Percentiles rank a stretch among this genome's conserved stretches.
Conservation (phyloP, 2,329 filamentous ascomycete genomes). For the Arthrobotrys sphaeroides region DNA sequence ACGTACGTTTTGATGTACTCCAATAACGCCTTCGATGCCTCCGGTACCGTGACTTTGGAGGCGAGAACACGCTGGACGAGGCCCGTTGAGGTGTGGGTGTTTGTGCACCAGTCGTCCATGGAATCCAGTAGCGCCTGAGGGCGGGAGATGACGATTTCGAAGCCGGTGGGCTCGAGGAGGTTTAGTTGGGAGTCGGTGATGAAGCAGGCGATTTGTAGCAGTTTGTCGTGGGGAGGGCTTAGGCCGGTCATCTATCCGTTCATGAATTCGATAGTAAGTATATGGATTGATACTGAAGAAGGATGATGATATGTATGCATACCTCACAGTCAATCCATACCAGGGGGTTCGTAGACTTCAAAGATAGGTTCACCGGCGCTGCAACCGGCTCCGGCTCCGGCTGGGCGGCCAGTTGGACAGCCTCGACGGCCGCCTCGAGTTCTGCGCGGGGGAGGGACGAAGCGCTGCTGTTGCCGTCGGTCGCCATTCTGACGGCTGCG, state of each 20-base stretch:
- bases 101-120: constrained; percentile 91
- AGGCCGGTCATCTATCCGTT: constrained; percentile 86
- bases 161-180: constrained; percentile 78
- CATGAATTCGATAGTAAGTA: constrained; percentile 34
- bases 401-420: neutral
- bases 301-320: constrained; percentile 23
- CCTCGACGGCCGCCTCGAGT: neutral
- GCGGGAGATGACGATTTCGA: constrained; percentile 81
- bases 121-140: constrained; percentile 73
- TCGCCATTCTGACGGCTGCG: neutral
- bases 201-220: constrained; percentile 91
- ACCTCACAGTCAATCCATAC: constrained; percentile 88
- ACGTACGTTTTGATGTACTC: constrained; percentile 79
- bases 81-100: constrained; percentile 81
- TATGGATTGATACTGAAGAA: constrained; percentile 24
- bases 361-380: neutral
- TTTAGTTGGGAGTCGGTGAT: constrained; percentile 83
- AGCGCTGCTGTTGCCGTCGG: no score
- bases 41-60: constrained; percentile 75
- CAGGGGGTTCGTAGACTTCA: constrained; percentile 64
- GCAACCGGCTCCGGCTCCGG: neutral
- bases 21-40: constrained; percentile 77
- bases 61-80: constrained; percentile 78
- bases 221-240: constrained; percentile 78
- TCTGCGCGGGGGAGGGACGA: neutral